Evolutionary conservation across 345 rosid genomes (phyloP).

Genomic region (Clausena lansium): DNA sequence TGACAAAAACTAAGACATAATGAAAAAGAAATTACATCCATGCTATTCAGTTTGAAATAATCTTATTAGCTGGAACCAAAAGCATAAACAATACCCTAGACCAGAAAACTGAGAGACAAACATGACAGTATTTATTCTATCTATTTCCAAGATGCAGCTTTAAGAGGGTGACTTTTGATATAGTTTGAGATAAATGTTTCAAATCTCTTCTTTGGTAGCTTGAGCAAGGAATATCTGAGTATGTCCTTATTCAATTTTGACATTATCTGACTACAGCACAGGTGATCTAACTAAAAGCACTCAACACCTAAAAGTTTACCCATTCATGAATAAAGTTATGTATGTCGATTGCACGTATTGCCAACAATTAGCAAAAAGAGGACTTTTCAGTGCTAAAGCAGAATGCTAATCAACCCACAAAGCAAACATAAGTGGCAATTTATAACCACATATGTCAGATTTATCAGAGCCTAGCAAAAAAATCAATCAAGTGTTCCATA

Average conservation of each 20-base stretch:
- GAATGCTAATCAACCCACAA: background rate
- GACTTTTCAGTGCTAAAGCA: background rate
- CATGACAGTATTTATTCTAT: background rate
- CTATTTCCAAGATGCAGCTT: background rate
- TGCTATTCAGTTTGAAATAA: background rate
- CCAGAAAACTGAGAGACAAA: background rate
- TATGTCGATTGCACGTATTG: background rate
- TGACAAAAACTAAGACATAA: slow-evolving; percentile 6
- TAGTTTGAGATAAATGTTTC: background rate
- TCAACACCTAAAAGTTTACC: background rate
- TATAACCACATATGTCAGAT: background rate
- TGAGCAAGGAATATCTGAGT: background rate
- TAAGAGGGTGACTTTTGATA: background rate
- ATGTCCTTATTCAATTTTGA: background rate
- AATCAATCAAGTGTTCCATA: slow-evolving; percentile 21
- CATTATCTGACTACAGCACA: background rate
- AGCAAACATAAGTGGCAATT: background rate
- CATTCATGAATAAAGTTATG: background rate
- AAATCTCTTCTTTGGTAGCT: background rate
- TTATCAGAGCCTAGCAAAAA: slow-evolving; percentile 3
- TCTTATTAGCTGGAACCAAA: background rate
- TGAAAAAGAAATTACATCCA: slow-evolving; percentile 1
- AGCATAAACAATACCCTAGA: background rate
- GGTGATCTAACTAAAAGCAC: background rate
- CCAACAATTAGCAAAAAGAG: background rate